These are phyloP conservation scores for Amanita subjunquillea DNA, from an alignment of 768 basidiomycete genomes.

Conservation along the genomic window DNA sequence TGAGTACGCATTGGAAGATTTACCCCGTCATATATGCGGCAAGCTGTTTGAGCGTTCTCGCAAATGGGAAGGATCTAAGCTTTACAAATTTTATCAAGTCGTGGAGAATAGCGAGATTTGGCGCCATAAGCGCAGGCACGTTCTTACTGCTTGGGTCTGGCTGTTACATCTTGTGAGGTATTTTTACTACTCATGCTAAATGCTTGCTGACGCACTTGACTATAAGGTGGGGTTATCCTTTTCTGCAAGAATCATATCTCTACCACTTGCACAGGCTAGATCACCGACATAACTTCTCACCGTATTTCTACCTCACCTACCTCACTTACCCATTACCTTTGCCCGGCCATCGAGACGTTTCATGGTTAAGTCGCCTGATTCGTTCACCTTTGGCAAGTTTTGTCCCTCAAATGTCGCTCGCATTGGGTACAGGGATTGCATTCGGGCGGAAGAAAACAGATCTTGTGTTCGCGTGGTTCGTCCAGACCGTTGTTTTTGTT, in stretches of 20 bases:
- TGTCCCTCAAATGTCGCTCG: slow-evolving; percentile 69
- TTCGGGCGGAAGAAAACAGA: slow-evolving; percentile 50
- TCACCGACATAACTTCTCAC: slow-evolving; percentile 97
- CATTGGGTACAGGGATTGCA: slow-evolving; percentile 62
- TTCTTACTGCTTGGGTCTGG: slow-evolving; percentile 50
- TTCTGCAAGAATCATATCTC: slow-evolving; percentile 85
- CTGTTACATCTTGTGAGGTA: slow-evolving; percentile 51
- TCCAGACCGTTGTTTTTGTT: slow-evolving; percentile 88
- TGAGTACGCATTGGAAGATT: slow-evolving; percentile 94
- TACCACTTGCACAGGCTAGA: slow-evolving; percentile 89
- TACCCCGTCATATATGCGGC: slow-evolving; percentile 90
- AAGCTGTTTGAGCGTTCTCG: slow-evolving; percentile 54
- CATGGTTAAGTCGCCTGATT: slow-evolving; percentile 32
- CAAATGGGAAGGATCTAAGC: slow-evolving; percentile 13
- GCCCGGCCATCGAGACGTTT: slow-evolving; percentile 10
- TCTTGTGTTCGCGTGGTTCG: slow-evolving; percentile 79
- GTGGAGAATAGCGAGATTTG: slow-evolving; percentile 50
- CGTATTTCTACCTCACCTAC: slow-evolving; percentile 94
- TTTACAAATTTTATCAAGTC: slow-evolving; percentile 16
- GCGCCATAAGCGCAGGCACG: slow-evolving; percentile 53
- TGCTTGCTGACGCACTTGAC: not conserved
- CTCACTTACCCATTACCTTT: slow-evolving; percentile 55
- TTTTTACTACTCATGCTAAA: not conserved
- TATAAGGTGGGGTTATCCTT: slow-evolving; percentile 86
- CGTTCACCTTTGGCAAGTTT: slow-evolving; percentile 77